Base-by-base conservation (phyloP, 176 grass and related monocot species). In the Oryza meyeriana region DNA sequence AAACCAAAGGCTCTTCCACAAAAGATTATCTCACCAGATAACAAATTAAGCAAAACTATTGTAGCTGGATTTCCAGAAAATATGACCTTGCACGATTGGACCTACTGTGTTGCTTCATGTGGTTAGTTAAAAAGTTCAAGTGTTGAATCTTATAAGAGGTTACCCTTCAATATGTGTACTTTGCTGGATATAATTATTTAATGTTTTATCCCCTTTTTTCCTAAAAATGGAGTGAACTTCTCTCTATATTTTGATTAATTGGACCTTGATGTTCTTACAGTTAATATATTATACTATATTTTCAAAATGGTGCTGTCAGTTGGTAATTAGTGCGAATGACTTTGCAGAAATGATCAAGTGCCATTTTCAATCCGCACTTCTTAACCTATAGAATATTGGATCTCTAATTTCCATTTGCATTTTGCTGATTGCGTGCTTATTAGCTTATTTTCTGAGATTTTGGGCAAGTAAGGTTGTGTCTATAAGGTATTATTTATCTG, bases 1-100 rank as follows among this genome's bases (percentile, higher is more conserved):
- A 85, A 85, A 75, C 70, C 76, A 52, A 89, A 90, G 47, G 50
- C 79, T n/a, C 20, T 83, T 55, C 75, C 89, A 30, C 89, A 88
- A 64, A 91, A 86, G 78, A 88, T 90, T 76, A 92, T 63, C 66
- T n/a, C 55, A 0, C 70, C 78, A 81, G 89, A 87, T 94, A 85
- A 55, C 1, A 66, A 67, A 32, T 1, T 4, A 40, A 44, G 24
- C 61, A 64, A 35, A 89, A 26, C 33, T 41, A 1, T 30, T 57
- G 32, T 0, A 36, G 35, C 14, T 70, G 40, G 14, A 18, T 69
- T 17, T 76, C 22, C 10, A 28, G 50, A 55, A 52, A 52, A 55
- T 6, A 5, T 41, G 11, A 41, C 10, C 11, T 47, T 48, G 44
- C 44, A 17, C 47, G 14, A 30, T 22, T 71, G 22, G 4, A 41